A percentile compares a stretch with the other conserved stretches of the same genome.
Evolutionary conservation across 257 asterid genomes (phyloP).

Genomic region (Marsdenia floribunda): DNA sequence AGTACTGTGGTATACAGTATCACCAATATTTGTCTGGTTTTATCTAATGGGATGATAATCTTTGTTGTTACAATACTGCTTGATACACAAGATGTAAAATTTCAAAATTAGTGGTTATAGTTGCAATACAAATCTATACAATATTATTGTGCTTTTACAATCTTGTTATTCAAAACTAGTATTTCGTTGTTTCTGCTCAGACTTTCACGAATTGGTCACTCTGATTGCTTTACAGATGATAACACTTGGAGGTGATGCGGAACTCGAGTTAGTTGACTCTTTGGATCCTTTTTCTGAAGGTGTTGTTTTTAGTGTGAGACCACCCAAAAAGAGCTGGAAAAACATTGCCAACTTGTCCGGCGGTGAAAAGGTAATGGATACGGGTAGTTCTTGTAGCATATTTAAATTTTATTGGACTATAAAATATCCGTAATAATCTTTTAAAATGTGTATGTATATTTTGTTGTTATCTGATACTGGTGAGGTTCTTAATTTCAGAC

Average conservation of each 20-base stretch:
- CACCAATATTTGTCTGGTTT: neutral
- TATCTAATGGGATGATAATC: neutral
- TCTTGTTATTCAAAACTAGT: neutral
- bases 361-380: constrained; percentile 74
- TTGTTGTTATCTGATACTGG: neutral
- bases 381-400: neutral
- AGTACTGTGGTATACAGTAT: neutral
- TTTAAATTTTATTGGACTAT: neutral
- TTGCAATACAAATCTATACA: neutral
- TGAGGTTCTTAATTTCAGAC: constrained; percentile 47
- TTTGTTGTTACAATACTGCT: neutral
- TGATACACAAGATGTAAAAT: neutral
- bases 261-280: constrained; percentile 90
- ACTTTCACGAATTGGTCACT: constrained; percentile 3
- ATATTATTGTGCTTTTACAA: neutral
- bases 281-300: constrained; percentile 99
- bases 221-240: constrained; percentile 63
- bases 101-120: neutral
- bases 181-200: neutral
- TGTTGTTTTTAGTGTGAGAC: constrained; percentile 94
- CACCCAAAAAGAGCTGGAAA: constrained; percentile 99
- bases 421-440: neutral
- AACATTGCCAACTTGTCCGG: constrained; percentile 96
- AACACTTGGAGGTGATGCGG: constrained; percentile 98
- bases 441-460: neutral